Percentiles rank a stretch among this genome's conserved stretches.
Evolutionary conservation across 495 filamentous ascomycete species (phyloP).

Genomic region (Cercophora sp.): DNA sequence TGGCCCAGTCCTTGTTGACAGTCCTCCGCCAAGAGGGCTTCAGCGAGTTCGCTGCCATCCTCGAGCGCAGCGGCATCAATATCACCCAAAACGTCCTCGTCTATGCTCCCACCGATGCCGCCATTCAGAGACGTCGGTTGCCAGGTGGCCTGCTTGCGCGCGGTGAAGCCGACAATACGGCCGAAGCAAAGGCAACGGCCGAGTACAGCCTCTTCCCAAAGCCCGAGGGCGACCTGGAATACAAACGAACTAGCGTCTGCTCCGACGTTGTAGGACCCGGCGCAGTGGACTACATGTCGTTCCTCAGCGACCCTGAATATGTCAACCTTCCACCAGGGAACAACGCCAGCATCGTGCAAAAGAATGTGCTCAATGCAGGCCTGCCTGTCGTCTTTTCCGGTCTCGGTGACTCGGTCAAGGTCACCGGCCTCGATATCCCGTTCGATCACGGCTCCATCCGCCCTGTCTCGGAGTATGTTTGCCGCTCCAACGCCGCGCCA

Average conservation of each 20-base stretch:
- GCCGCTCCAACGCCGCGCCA: too few species aligned
- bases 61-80: neutral
- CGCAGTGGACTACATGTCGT: slow-evolving; percentile 3
- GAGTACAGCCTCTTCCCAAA: neutral
- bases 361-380: slow-evolving; percentile 8
- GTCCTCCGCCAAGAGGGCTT: slow-evolving; percentile 9
- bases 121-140: neutral
- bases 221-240: neutral
- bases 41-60: slow-evolving; percentile 1
- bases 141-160: neutral
- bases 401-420: slow-evolving; percentile 8
- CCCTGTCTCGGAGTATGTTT: slow-evolving; percentile 11
- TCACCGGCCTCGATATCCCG: slow-evolving; percentile 8
- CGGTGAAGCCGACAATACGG: too few species aligned
- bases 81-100: neutral
- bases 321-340: slow-evolving; percentile 8
- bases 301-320: slow-evolving; percentile 5
- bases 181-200: neutral
- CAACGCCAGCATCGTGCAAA: slow-evolving; percentile 12
- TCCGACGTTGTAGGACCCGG: slow-evolving; percentile 1
- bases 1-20: slow-evolving; percentile 7
- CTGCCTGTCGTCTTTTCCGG: slow-evolving; percentile 7
- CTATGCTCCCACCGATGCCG: slow-evolving; percentile 9
- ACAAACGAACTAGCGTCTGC: neutral
- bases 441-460: slow-evolving; percentile 10